Conservation (phyloP, 2,329 filamentous ascomycete species). For the Eutypella sp. region DNA sequence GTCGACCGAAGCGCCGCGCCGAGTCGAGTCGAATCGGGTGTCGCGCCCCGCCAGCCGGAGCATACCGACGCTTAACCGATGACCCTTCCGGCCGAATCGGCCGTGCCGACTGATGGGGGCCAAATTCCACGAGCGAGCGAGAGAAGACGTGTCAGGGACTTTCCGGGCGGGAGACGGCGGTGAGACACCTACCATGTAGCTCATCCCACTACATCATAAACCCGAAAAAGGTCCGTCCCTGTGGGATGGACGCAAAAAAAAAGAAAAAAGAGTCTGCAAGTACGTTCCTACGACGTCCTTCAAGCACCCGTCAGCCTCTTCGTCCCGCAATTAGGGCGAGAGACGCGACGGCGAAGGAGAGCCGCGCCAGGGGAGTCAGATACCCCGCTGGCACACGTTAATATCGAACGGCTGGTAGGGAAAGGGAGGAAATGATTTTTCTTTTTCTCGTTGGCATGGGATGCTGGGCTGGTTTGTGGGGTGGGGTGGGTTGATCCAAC, state of each 20-base stretch:
- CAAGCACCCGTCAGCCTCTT: too few species aligned
- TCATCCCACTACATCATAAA: conserved; percentile 26
- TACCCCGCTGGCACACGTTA: conserved; percentile 13
- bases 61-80: background rate
- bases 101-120: background rate
- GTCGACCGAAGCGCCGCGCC: conserved; percentile 25
- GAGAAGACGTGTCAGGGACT: background rate
- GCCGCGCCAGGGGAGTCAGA: conserved; percentile 9
- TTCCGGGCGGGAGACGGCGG: conserved; percentile 5
- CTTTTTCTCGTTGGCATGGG: conserved; percentile 16
- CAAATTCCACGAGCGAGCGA: background rate
- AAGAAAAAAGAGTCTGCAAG: too few species aligned
- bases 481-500: background rate
- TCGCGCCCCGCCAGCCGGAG: conserved; percentile 4
- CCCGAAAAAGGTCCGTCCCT: conserved; percentile 15
- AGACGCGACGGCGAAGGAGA: conserved; percentile 17
- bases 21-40: conserved; percentile 10
- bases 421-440: too few species aligned
- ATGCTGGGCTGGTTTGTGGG: conserved; percentile 12
- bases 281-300: too few species aligned
- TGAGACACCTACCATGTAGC: conserved; percentile 19
- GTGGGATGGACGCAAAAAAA: conserved; percentile 12
- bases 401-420: conserved; percentile 4
- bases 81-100: background rate
- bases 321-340: too few species aligned